Conservation (phyloP, 23 red algal genomes). For the Gracilaria gracilis region DNA sequence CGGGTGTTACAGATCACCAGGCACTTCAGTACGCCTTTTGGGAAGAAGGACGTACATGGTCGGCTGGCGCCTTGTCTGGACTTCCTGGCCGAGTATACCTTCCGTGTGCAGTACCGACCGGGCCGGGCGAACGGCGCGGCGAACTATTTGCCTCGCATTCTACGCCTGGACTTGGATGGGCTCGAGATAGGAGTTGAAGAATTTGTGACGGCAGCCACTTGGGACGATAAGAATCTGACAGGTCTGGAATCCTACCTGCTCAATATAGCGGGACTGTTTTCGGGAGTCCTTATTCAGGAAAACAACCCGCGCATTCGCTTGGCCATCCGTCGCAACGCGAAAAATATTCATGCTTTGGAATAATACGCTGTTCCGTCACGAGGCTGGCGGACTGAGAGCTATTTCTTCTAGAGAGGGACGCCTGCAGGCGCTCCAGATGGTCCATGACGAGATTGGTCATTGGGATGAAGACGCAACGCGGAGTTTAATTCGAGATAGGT, state of each 20-base stretch:
- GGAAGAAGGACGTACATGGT: constrained; percentile 37
- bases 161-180: no score
- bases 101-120: not conserved
- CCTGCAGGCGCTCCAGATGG: no score
- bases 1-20: constrained; percentile 25
- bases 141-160: not conserved
- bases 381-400: not conserved
- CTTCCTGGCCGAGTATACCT: constrained; percentile 32
- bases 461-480: no score
- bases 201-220: not conserved
- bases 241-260: not conserved
- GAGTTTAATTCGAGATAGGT: no score
- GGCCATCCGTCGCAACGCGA: not conserved
- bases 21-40: constrained; percentile 16
- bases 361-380: not conserved
- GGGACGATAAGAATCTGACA: not conserved
- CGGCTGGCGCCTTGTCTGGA: constrained; percentile 26
- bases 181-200: no score
- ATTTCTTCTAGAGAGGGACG: no score
- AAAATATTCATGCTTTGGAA: constrained; percentile 10
- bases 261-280: not conserved
- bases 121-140: not conserved
- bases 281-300: not conserved
- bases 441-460: no score
- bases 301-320: not conserved